These are phyloP conservation scores for Hibiscus mutabilis DNA, from an alignment of 345 rosid genomes.

Conservation along the genomic window DNA sequence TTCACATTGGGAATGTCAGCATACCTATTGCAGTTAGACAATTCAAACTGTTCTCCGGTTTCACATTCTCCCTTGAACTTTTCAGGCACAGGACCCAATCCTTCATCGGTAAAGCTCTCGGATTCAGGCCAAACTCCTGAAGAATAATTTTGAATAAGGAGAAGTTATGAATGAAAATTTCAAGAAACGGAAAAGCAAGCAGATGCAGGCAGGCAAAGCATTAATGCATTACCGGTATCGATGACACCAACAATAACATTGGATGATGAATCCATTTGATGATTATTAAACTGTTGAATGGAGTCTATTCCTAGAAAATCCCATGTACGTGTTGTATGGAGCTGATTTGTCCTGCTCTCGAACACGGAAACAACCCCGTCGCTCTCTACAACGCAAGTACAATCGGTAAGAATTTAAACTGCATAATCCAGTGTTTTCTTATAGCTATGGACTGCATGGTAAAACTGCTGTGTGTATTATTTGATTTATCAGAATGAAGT, in stretches of 20 bases:
- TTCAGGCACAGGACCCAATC: slow-evolving; percentile 32
- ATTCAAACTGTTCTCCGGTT: slow-evolving; percentile 34
- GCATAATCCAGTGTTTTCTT: background rate
- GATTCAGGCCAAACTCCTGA: slow-evolving; percentile 51
- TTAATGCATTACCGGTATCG: slow-evolving; percentile 24
- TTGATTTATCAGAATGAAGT: no score
- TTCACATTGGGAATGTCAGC: background rate
- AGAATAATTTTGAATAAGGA: background rate
- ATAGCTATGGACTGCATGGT: background rate
- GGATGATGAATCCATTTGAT: slow-evolving; percentile 15
- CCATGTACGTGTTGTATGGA: slow-evolving; percentile 53
- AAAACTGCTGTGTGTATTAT: background rate
- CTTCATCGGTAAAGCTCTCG: slow-evolving; percentile 31
- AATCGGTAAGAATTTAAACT: background rate
- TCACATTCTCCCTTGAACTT: slow-evolving; percentile 44
- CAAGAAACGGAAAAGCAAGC: background rate
- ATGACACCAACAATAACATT: slow-evolving; percentile 38
- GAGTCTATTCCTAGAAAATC: slow-evolving; percentile 34
- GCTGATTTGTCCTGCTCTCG: slow-evolving; percentile 26
- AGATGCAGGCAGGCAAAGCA: background rate
- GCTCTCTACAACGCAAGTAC: slow-evolving; percentile 22
- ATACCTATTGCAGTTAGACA: slow-evolving; percentile 35
- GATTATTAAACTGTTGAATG: slow-evolving; percentile 11
- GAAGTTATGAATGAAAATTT: background rate
- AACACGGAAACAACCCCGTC: slow-evolving; percentile 34